Percentiles rank a stretch among this genome's conserved stretches.
These are phyloP conservation scores for Thalassiosira profunda DNA, from an alignment of 108 stramenopile genomes.

Conservation along the genomic window DNA sequence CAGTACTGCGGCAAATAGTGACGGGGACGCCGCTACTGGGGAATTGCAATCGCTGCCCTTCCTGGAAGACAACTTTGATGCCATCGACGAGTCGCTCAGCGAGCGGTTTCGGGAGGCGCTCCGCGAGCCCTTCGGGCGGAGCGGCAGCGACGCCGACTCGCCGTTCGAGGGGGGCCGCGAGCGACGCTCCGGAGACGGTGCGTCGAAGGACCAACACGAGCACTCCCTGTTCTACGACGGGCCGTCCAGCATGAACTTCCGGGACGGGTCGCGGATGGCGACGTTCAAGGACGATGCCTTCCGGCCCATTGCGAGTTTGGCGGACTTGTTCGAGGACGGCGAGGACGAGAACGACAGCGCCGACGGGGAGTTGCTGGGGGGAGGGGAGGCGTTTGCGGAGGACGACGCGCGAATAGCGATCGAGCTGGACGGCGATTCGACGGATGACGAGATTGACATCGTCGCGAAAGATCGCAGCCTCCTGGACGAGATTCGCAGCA, in stretches of 20 bases:
- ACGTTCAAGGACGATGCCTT: slow-evolving; percentile 23
- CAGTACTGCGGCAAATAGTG: too few species aligned
- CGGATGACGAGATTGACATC: neutral
- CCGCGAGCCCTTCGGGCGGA: neutral
- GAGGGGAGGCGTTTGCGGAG: too few species aligned
- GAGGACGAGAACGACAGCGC: neutral
- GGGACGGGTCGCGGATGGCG: slow-evolving; percentile 32
- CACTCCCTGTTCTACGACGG: neutral
- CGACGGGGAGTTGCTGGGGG: neutral
- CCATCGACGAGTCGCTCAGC: neutral
- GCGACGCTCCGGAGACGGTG: neutral
- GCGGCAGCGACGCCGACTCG: slow-evolving; percentile 4
- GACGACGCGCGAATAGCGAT: too few species aligned
- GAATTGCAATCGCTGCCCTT: neutral
- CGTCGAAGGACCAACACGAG: neutral
- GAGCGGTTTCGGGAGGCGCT: neutral
- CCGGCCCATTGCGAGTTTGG: neutral
- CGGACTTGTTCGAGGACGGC: neutral
- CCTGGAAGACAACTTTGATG: neutral
- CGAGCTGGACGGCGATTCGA: neutral
- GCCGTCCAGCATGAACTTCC: slow-evolving; percentile 26
- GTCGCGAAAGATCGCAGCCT: neutral
- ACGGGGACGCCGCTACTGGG: neutral
- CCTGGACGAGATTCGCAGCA: neutral
- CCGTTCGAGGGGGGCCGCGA: neutral